Base-by-base conservation (phyloP, 2,329 filamentous ascomycete species). In the Arthrobotrys sinensis region DNA sequence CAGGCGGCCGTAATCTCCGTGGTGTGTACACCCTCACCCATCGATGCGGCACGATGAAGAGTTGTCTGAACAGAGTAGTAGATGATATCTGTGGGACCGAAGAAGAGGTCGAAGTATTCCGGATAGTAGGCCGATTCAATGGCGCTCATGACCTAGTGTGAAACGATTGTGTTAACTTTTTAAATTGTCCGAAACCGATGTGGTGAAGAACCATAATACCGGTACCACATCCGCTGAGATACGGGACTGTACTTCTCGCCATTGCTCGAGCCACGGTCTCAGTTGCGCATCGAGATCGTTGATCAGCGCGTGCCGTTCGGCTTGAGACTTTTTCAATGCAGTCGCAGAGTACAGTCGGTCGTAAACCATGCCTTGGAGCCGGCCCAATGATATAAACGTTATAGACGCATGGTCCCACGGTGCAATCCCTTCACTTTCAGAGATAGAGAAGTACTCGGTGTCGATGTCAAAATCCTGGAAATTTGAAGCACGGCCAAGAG, bases 401-500 rank as follows among this genome's bases (percentile, higher is more conserved):
- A 78, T 64, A 14, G 75, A 53, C n/a, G 75, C 67, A 4, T 50
- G 60, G 38, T 78, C 75, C 75, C 75, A 78, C 0, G 68, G 66
- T 6, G 67, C 75, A 10, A 78, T 34, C 3, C 50, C 60, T 3
- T 78, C 75, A 46, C 45, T 50, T 24, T 24, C 43, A 5, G 75
- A 78, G 32, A 78, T 38, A 1, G 60, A 52, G 46, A 78, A 78
- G 8, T 72, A 67, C 19, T 72, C 60, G 6, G 75, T 78, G 36
- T 78, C 75, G 11, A 78, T 78, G 52, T 78, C 75, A 45, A 55
- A 66, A 24, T 78, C 75, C 34, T 71, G 75, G 24, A 78, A 78
- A 38, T 78, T 78, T 14, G 75, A 78, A 6, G 75, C 75, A 12
- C 75, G 75, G 14, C 75, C 75, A 1, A 78, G 46, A 28, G 66